phyloP scores from a whole-genome alignment of 108 stramenopile species.

The Nitzschia inconspicua region DNA sequence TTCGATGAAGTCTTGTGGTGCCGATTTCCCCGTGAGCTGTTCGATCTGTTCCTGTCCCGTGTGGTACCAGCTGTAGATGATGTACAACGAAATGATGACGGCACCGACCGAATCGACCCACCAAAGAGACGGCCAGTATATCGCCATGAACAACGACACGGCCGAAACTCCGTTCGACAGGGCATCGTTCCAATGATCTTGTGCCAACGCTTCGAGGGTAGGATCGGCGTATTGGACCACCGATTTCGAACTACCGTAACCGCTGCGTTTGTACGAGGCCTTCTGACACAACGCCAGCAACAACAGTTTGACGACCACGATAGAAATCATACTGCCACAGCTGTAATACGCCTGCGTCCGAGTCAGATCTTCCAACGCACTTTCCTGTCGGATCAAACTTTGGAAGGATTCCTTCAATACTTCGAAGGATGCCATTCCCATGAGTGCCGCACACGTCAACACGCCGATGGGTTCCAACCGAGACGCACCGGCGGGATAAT shows the following conservation, averaged over 20 bases:
- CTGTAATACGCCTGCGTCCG: conserved; percentile 39
- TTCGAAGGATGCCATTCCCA: conserved; percentile 92
- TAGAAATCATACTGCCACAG: conserved; percentile 67
- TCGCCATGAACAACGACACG: conserved; percentile 61
- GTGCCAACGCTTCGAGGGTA: conserved; percentile 80
- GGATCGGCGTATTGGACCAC: conserved; percentile 53
- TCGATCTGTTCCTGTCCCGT: conserved; percentile 92
- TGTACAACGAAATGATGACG: conserved; percentile 87
- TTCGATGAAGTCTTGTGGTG: conserved; percentile 86
- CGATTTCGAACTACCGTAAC: conserved; percentile 14
- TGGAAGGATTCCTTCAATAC: conserved; percentile 76
- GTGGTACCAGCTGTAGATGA: conserved; percentile 86
- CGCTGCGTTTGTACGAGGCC: conserved; percentile 15
- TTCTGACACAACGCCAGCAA: conserved; percentile 63
- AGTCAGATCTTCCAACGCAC: conserved; percentile 28
- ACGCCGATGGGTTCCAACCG: conserved; percentile 93
- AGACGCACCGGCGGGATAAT: conserved; percentile 89
- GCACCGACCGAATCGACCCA: conserved; percentile 90
- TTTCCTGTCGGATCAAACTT: conserved; percentile 31
- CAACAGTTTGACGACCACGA: conserved; percentile 76
- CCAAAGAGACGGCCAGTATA: conserved; percentile 60
- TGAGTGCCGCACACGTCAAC: conserved; percentile 88
- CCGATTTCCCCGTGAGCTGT: conserved; percentile 88
- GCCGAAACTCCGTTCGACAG: conserved; percentile 87
- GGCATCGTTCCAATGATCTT: conserved; percentile 95